A percentile compares a stretch with the other conserved stretches of the same genome.
Conservation (phyloP, 2,329 filamentous ascomycete genomes). For the Talaromyces verruculosus region DNA sequence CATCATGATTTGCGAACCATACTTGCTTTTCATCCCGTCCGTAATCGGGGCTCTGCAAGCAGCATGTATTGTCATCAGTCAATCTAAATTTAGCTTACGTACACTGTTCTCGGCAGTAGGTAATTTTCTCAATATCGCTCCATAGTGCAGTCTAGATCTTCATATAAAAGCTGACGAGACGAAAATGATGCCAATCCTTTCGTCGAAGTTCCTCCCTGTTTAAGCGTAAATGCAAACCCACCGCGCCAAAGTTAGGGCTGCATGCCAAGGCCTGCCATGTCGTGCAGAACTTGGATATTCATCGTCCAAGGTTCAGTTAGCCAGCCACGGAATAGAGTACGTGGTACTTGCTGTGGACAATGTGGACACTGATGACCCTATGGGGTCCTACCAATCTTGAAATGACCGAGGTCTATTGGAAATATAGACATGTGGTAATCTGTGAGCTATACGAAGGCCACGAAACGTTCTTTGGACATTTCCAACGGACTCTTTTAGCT, state of each 20-base stretch:
- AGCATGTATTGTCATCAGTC: not conserved
- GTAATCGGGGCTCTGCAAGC: not conserved
- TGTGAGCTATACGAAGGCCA: not conserved
- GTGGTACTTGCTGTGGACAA: not conserved
- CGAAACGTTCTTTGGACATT: not conserved
- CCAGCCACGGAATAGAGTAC: not conserved
- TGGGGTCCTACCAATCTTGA: not conserved
- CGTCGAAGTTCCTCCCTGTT: not conserved
- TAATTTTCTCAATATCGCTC: not conserved
- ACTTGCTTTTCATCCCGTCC: not conserved
- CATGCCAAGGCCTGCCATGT: conserved; percentile 1
- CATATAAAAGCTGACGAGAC: not conserved
- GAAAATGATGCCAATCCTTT: not conserved
- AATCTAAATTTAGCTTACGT: not conserved
- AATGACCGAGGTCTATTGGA: not conserved
- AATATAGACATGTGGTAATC: not conserved
- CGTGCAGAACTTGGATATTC: not conserved
- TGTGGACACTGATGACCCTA: conserved; percentile 2
- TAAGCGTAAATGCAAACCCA: not conserved
- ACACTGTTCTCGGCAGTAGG: not conserved
- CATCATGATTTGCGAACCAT: not conserved
- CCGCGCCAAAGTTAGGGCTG: not conserved
- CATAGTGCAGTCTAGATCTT: not conserved
- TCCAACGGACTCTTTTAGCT: not conserved
- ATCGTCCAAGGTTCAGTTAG: not conserved